phyloP scores from a whole-genome alignment of 208 protist species.

The Crithidia brevicula region DNA sequence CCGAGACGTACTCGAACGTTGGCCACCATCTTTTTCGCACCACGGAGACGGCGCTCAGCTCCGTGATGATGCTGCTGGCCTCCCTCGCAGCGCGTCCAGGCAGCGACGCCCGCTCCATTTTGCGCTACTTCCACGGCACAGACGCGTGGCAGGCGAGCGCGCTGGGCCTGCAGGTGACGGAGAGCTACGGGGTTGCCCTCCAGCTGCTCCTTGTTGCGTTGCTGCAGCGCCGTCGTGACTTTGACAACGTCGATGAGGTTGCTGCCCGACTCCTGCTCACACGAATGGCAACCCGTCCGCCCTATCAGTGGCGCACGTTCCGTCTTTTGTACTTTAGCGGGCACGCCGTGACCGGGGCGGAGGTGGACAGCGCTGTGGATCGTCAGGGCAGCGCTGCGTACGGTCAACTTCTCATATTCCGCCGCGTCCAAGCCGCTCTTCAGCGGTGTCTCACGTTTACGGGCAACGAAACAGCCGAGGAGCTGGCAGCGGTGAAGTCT shows the following conservation, averaged over 20 bases:
- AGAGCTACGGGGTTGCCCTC: constrained; percentile 57
- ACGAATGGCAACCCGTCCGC: constrained; percentile 53
- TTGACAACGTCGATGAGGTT: constrained; percentile 55
- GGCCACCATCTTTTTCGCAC: constrained; percentile 47
- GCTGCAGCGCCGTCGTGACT: constrained; percentile 46
- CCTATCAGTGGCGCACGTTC: constrained; percentile 52
- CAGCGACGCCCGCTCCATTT: constrained; percentile 48
- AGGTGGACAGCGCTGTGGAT: background rate
- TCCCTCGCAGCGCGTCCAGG: constrained; percentile 31
- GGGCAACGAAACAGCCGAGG: constrained; percentile 14
- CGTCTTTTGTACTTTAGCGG: constrained; percentile 38
- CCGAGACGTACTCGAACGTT: constrained; percentile 22
- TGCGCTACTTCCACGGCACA: constrained; percentile 52
- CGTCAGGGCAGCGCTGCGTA: constrained; percentile 36
- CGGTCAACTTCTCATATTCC: constrained; percentile 49
- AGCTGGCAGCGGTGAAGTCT: constrained; percentile 2
- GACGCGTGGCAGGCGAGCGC: constrained; percentile 60
- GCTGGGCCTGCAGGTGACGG: constrained; percentile 38
- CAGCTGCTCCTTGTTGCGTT: constrained; percentile 39
- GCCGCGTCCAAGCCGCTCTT: constrained; percentile 39
- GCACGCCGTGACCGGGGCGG: background rate
- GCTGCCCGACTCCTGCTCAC: constrained; percentile 42
- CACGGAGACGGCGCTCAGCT: constrained; percentile 35
- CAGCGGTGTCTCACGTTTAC: constrained; percentile 36
- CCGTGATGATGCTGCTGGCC: constrained; percentile 40